Evolutionary conservation across 352 stramenopile species (phyloP).

Genomic region (Globisporangium iwayamae): DNA sequence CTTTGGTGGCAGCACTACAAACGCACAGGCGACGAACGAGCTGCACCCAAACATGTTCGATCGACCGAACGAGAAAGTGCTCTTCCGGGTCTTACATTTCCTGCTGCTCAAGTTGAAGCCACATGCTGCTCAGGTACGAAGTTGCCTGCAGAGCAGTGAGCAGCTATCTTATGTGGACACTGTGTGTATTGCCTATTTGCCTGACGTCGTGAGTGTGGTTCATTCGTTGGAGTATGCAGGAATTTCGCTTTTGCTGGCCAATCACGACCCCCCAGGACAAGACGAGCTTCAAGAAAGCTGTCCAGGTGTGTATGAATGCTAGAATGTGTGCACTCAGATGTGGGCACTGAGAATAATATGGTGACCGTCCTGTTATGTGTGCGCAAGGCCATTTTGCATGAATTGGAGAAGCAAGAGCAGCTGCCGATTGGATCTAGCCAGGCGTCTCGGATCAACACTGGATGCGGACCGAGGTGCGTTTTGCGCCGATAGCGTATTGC

Average conservation of each 20-base stretch:
- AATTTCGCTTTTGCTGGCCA: conserved; percentile 55
- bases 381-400: conserved; percentile 29
- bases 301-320: conserved; percentile 27
- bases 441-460: conserved; percentile 45
- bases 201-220: neutral
- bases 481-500: neutral
- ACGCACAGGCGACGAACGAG: conserved; percentile 1
- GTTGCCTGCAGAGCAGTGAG: neutral
- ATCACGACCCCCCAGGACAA: conserved; percentile 56
- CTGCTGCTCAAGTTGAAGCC: conserved; percentile 34
- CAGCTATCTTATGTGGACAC: neutral
- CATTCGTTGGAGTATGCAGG: conserved; percentile 13
- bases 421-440: conserved; percentile 51
- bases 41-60: conserved; percentile 43
- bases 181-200: neutral
- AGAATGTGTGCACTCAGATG: neutral
- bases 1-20: neutral
- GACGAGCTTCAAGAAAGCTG: conserved; percentile 54
- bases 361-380: neutral
- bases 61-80: conserved; percentile 51
- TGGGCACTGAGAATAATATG: neutral
- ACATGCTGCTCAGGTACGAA: conserved; percentile 16
- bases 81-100: conserved; percentile 43
- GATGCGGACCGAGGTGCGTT: conserved; percentile 38
- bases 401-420: conserved; percentile 41